phyloP scores from a whole-genome alignment of 805 yeast genomes.

The Kregervanrija pseudodelftensis region DNA sequence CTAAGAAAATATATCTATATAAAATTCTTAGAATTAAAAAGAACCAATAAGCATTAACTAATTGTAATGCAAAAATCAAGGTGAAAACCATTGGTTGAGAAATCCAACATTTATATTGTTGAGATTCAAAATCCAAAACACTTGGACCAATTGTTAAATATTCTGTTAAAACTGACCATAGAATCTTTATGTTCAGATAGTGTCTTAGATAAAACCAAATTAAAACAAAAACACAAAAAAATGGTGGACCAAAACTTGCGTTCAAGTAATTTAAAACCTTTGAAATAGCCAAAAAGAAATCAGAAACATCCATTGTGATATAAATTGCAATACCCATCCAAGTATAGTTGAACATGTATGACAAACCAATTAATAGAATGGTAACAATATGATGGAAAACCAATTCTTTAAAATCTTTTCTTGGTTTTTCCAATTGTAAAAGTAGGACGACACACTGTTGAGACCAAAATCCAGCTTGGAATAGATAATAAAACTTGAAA shows the following conservation, averaged over 20 bases:
- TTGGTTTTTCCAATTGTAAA: constrained; percentile 85
- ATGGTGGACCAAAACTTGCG: constrained; percentile 52
- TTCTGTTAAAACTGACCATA: constrained; percentile 82
- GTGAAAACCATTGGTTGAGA: constrained; percentile 84
- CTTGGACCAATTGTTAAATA: constrained; percentile 80
- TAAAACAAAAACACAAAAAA: constrained; percentile 58
- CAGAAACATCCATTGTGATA: constrained; percentile 94
- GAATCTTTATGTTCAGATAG: constrained; percentile 67
- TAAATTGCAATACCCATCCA: constrained; percentile 91
- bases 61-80: constrained; percentile 71
- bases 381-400: constrained; percentile 93
- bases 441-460: constrained; percentile 84
- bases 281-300: constrained; percentile 76
- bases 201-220: constrained; percentile 91
- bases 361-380: constrained; percentile 73
- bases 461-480: constrained; percentile 96
- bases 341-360: constrained; percentile 92
- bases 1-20: constrained; percentile 54
- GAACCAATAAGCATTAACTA: constrained; percentile 86
- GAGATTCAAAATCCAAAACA: constrained; percentile 74
- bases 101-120: constrained; percentile 95
- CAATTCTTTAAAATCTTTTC: constrained; percentile 88
- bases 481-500: constrained; percentile 76
- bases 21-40: constrained; percentile 72
- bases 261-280: constrained; percentile 85